Evolutionary conservation across 805 yeast species (phyloP).

Genomic region (Kurtzmaniella cleridarum): DNA sequence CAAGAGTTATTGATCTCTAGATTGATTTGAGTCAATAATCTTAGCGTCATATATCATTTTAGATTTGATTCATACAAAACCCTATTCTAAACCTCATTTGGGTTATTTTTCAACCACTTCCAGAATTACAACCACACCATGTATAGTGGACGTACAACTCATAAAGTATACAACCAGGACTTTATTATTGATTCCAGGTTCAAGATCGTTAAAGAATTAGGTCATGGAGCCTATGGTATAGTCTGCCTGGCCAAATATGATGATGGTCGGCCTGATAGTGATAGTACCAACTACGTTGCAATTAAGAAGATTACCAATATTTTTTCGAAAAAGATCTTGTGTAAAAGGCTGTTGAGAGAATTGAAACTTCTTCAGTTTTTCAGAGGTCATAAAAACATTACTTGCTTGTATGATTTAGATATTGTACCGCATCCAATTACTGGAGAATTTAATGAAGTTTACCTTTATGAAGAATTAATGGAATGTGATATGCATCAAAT

Average conservation of each 20-base stretch:
- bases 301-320: conserved; percentile 94
- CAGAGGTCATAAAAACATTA: conserved; percentile 93
- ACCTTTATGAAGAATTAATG: conserved; percentile 94
- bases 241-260: conserved; percentile 92
- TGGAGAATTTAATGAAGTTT: conserved; percentile 81
- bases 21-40: no score
- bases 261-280: conserved; percentile 46
- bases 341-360: conserved; percentile 90
- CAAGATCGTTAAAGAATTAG: conserved; percentile 85
- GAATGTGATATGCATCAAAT: conserved; percentile 99
- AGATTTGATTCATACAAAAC: no score
- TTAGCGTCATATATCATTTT: no score
- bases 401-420: conserved; percentile 92
- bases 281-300: conserved; percentile 55
- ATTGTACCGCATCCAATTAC: conserved; percentile 62
- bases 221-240: conserved; percentile 97
- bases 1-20: no score
- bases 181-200: conserved; percentile 87
- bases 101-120: no score
- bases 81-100: no score
- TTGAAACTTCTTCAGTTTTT: conserved; percentile 86
- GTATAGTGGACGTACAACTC: conserved; percentile 30
- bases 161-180: conserved; percentile 65
- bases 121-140: background rate
- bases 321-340: conserved; percentile 82